Evolutionary conservation across 345 rosid species (phyloP), one percentile per base, ranked within the genome.

Genomic region (Citrus glauca): DNA sequence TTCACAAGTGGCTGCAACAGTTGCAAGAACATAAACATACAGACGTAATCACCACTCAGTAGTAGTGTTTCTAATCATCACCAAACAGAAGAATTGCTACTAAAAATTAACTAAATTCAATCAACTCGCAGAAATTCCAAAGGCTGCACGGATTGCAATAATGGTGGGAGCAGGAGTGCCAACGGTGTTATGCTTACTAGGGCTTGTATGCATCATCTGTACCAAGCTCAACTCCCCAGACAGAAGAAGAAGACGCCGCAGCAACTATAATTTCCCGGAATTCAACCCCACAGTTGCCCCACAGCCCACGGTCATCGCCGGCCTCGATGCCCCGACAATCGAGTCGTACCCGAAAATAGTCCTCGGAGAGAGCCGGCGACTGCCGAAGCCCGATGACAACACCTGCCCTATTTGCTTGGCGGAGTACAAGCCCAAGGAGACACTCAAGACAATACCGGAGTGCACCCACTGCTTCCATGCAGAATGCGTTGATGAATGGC

Each of bases 401-500:
- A 79, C 78, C 8, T 87, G 91, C 72, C 28, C 88, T 1, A 89
- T 89, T 2, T 89, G 90, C 75, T 65, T 88, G 33, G 83, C 75
- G 0, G 89, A 88, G 35, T 88, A 86, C 77, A 79, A 70, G 70
- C 84, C 85, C 50, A 77, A 69, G 32, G 87, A 86, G 74, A 84
- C 85, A 4, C 78, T 82, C 10, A 86, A 84, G 76, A 82, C 79
- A 35, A 82, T 85, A 20, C 91, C 90, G 0, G 87, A 84, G 70
- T 92, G 98, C 80, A 74, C 82, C 0, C 97, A 92, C 80, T 89
- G 92, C 82, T 94, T 89, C 86, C 98, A 91, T 72, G 82, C 82
- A 14, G 88, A 86, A 0, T 94, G 98, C 75, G 83, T 94, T 1
- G 94, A 90, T 71, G 88, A 81, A 63, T 94, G 97, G 98, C 90